Evolutionary conservation across 768 basidiomycete species (phyloP), one percentile per base, ranked within the genome.

Genomic region (Phlebiopsis flavidoalba): DNA sequence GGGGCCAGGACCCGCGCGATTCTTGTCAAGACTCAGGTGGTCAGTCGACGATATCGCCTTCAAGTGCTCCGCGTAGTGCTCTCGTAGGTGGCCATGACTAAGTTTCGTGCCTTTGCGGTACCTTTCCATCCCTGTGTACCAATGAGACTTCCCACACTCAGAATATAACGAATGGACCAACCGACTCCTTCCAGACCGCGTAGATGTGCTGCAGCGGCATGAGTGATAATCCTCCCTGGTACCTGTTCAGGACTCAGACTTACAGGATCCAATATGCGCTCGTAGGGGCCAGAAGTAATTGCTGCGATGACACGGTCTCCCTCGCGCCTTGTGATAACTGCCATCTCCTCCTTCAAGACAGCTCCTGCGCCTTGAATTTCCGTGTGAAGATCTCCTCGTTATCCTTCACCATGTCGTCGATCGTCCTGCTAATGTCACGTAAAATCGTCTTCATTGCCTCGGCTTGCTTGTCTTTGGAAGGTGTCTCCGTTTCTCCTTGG

Each of bases 41-140:
- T 45, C 40, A n/a, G 19, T 45, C 7, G 40, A 45, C 5, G 22
- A 8, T 5, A 19, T 24, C 22, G n/a, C 21, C 40, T 45, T 55
- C 5, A 24, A 37, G 24, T 31, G 52, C 40, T 62, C 51, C 1
- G 56, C 24, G 46, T 65, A 69, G 51, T 67, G 56, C 37, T 69
- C 65, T 26, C 62, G 66, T 19, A 69, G 26, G n/a, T n/a, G 14
- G 60, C 64, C 47, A 66, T 33, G 46, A 66, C 64, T 12, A 69
- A 57, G 48, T 63, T 60, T 1, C 64, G 57, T 24, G 68, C 67
- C 47, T 69, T 69, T 6, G 65, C 65, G 37, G 60, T 66, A 17
- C 61, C 59, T 52, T 61, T 63, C 68, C 68, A 69, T 12, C 62
- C 57, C 68, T 69, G 35, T 11, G 26, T 2, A 31, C 26, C 26